These are phyloP conservation scores for Tuber brumale DNA, from an alignment of 495 filamentous ascomycete genomes.

Conservation along the genomic window DNA sequence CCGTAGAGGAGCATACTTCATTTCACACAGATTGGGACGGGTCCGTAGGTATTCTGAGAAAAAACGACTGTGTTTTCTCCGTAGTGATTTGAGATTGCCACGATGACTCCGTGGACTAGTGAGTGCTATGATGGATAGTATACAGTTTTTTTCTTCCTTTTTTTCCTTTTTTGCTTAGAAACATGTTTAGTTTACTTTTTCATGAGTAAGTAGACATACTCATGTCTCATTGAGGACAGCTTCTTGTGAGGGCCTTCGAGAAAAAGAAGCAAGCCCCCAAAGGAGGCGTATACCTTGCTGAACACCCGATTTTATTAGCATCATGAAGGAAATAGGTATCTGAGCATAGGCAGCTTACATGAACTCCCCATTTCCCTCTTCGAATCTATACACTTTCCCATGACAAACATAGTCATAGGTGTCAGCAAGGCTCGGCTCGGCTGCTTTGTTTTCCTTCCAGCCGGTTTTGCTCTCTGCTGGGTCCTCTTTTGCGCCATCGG, in stretches of 20 bases:
- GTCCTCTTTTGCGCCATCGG: constrained; percentile 72
- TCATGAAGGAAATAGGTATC: background rate
- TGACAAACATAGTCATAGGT: constrained; percentile 95
- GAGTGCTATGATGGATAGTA: background rate
- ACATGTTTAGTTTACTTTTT: constrained; percentile 61
- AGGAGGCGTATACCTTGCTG: constrained; percentile 88
- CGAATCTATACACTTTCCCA: constrained; percentile 96
- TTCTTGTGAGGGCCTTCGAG: constrained; percentile 94
- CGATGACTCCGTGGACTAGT: background rate
- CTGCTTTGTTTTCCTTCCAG: constrained; percentile 63
- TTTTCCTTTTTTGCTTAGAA: background rate
- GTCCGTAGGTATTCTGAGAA: background rate
- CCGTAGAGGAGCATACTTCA: background rate
- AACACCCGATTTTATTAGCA: background rate
- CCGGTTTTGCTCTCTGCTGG: constrained; percentile 53
- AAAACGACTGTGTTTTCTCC: background rate
- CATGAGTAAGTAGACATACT: constrained; percentile 84
- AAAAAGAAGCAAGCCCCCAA: constrained; percentile 81
- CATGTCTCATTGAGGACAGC: constrained; percentile 78
- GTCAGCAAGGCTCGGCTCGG: constrained; percentile 75
- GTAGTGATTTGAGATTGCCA: background rate
- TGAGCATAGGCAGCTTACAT: constrained; percentile 58
- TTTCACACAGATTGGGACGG: background rate
- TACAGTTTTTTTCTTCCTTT: constrained; percentile 9
- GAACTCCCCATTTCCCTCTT: constrained; percentile 72